Evolutionary conservation across 1,284 basidiomycete species (phyloP).

Genomic region (Moesziomyces globuligerus): DNA sequence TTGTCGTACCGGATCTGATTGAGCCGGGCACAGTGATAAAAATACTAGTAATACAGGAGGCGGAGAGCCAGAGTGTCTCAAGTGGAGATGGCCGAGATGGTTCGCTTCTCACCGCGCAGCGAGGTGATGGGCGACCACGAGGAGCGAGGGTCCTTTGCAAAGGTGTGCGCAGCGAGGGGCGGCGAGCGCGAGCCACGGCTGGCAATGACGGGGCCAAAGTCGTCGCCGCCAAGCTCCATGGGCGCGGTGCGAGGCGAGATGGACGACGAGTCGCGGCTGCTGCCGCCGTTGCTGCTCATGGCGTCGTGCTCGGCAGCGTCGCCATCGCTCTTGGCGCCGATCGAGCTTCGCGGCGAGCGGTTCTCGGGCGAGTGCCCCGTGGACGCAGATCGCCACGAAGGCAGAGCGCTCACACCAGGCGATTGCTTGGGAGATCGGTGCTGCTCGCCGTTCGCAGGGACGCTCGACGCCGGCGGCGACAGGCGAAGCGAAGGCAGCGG

Average conservation of each 20-base stretch:
- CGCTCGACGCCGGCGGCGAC: slow-evolving; percentile 28
- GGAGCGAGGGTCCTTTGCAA: slow-evolving; percentile 31
- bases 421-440: slow-evolving; percentile 13
- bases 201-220: slow-evolving; percentile 29
- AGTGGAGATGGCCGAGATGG: slow-evolving; percentile 25
- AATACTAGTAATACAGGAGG: slow-evolving; percentile 15
- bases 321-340: slow-evolving; percentile 35
- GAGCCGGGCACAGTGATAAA: background rate
- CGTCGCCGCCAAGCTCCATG: slow-evolving; percentile 22
- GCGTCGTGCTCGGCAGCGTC: slow-evolving; percentile 21
- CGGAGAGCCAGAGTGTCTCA: slow-evolving; percentile 1
- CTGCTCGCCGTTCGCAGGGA: slow-evolving; percentile 6
- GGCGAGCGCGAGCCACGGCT: slow-evolving; percentile 20
- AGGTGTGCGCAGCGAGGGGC: slow-evolving; percentile 16
- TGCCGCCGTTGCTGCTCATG: slow-evolving; percentile 30
- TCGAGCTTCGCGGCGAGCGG: slow-evolving; percentile 31
- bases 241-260: slow-evolving; percentile 37
- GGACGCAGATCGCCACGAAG: slow-evolving; percentile 19
- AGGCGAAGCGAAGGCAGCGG: slow-evolving; percentile 43
- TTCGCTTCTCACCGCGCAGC: slow-evolving; percentile 43
- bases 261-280: slow-evolving; percentile 33
- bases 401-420: background rate
- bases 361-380: slow-evolving; percentile 11
- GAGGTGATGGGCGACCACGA: slow-evolving; percentile 39
- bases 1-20: background rate